These are phyloP conservation scores for Talaromyces sp. DNA, from an alignment of 2,329 filamentous ascomycete species.

Conservation along the genomic window DNA sequence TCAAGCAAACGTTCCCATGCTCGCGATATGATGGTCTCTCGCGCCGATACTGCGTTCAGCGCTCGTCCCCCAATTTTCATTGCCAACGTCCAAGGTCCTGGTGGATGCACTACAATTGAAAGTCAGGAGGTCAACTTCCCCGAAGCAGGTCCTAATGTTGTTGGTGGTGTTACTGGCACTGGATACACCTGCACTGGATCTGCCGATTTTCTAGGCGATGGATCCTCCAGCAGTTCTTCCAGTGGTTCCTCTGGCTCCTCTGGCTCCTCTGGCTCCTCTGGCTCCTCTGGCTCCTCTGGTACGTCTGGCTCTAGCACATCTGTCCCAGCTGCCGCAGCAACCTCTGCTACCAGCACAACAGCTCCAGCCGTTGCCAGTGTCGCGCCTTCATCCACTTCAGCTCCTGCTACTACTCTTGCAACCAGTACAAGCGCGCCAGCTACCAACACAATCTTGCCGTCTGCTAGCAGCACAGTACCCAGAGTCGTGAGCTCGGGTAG, in stretches of 20 bases:
- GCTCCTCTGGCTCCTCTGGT: constrained; percentile 16
- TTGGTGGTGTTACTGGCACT: constrained; percentile 31
- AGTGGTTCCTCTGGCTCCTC: neutral
- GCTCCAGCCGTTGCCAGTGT: constrained; percentile 4
- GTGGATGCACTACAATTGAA: constrained; percentile 56
- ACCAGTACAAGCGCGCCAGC: constrained; percentile 6
- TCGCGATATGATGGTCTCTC: constrained; percentile 15
- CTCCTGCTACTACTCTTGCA: constrained; percentile 15
- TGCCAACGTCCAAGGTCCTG: constrained; percentile 59
- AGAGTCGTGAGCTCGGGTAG: neutral
- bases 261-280: constrained; percentile 2
- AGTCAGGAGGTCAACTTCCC: constrained; percentile 62
- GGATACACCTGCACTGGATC: constrained; percentile 33
- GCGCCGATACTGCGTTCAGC: constrained; percentile 43
- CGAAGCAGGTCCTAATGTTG: constrained; percentile 58
- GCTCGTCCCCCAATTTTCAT: constrained; percentile 66
- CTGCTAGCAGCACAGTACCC: constrained; percentile 12
- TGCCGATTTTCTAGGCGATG: constrained; percentile 30
- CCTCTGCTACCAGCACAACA: constrained; percentile 12
- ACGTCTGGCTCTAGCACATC: constrained; percentile 19
- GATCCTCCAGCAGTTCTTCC: constrained; percentile 13
- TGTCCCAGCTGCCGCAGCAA: constrained; percentile 15
- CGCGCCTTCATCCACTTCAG: constrained; percentile 1
- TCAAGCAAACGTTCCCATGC: constrained; percentile 19
- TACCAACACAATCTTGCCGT: constrained; percentile 15